Evolutionary conservation across 2,329 filamentous ascomycete species (phyloP).

Genomic region (Didymosphaeria variabile): DNA sequence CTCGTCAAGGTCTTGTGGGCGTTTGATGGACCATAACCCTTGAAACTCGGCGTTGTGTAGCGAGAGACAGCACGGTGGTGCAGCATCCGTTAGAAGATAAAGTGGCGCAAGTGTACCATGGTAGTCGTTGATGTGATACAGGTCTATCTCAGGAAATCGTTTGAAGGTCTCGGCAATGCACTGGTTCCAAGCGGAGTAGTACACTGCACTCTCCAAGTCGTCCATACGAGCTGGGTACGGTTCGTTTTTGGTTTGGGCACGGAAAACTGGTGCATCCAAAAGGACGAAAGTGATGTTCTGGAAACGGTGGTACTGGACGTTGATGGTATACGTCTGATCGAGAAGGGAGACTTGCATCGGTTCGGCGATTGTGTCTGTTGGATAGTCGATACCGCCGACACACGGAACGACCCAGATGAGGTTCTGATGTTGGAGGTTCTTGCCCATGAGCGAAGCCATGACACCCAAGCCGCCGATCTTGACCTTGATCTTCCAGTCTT

Average conservation of each 20-base stretch:
- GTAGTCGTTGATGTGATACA: constrained; percentile 74
- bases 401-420: constrained; percentile 65
- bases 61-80: constrained; percentile 70
- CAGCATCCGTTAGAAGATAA: constrained; percentile 69
- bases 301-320: constrained; percentile 70
- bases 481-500: constrained; percentile 75
- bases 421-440: constrained; percentile 70
- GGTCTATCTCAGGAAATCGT: constrained; percentile 66
- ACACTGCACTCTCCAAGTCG: constrained; percentile 72
- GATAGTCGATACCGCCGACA: constrained; percentile 72
- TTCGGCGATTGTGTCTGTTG: constrained; percentile 65
- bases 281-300: constrained; percentile 75
- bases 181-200: constrained; percentile 76
- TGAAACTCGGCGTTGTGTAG: constrained; percentile 76
- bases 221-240: constrained; percentile 75
- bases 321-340: constrained; percentile 67
- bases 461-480: constrained; percentile 76
- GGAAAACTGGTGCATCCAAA: constrained; percentile 72
- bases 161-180: constrained; percentile 71
- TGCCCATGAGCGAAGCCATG: constrained; percentile 75
- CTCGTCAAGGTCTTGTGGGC: constrained; percentile 67
- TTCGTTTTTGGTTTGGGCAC: constrained; percentile 68
- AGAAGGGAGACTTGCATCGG: constrained; percentile 71
- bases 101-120: constrained; percentile 70
- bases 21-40: constrained; percentile 73